Evolutionary conservation across 176 grass and related monocot species (phyloP).

Genomic region (Phoenix roebelenii): DNA sequence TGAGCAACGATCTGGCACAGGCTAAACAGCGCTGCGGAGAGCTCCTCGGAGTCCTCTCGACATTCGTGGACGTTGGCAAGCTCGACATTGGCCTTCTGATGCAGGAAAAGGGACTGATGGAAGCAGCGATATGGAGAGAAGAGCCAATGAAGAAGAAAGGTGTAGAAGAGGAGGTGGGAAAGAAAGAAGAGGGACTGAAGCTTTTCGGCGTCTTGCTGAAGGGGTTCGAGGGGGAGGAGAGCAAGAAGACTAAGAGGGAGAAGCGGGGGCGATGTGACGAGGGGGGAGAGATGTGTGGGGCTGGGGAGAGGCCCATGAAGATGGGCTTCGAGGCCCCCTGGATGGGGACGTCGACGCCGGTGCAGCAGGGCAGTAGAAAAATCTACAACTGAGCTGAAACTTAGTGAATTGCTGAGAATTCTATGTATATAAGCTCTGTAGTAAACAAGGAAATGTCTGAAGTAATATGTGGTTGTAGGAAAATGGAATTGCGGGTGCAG

Average conservation of each 20-base stretch:
- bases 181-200: conserved; percentile 28
- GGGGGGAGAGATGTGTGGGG: conserved; percentile 1
- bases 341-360: conserved; percentile 33
- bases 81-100: conserved; percentile 48
- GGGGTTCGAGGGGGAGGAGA: background rate
- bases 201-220: conserved; percentile 66
- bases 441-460: no score
- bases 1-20: conserved; percentile 40
- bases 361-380: conserved; percentile 24
- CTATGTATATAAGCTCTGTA: no score
- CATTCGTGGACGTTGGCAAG: conserved; percentile 49
- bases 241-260: conserved; percentile 17
- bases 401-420: no score
- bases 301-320: conserved; percentile 41
- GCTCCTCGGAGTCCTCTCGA: conserved; percentile 64
- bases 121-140: background rate
- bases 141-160: background rate
- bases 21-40: conserved; percentile 51
- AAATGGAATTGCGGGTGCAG: no score
- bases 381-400: conserved; percentile 5
- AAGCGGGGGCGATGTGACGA: conserved; percentile 43
- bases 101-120: conserved; percentile 17
- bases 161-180: background rate
- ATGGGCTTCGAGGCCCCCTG: conserved; percentile 43
- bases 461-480: no score